A percentile compares a stretch with the other conserved stretches of the same genome.
Conservation (phyloP, 352 stramenopile species). For the Thraustotheca clavata region DNA sequence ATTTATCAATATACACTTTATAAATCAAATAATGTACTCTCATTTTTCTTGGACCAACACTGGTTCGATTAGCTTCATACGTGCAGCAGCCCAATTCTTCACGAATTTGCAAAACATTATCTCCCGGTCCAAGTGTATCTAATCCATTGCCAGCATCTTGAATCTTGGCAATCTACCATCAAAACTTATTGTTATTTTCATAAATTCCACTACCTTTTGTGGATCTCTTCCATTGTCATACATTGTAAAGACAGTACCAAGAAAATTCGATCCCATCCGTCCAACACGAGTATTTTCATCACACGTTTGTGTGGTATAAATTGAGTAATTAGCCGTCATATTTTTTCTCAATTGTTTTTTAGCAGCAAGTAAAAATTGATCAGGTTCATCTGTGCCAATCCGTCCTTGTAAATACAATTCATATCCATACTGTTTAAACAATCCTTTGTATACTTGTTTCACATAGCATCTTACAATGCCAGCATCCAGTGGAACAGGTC, state of each 20-base stretch:
- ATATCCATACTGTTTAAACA: constrained; percentile 85
- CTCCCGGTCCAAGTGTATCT: constrained; percentile 30
- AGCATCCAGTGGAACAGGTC: constrained; percentile 70
- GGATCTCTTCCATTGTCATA: constrained; percentile 84
- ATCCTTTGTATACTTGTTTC: constrained; percentile 76
- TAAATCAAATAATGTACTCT: constrained; percentile 36
- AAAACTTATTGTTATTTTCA: not conserved
- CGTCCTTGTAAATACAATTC: constrained; percentile 77
- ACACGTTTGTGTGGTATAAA: constrained; percentile 77
- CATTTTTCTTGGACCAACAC: constrained; percentile 80
- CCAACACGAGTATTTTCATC: constrained; percentile 61
- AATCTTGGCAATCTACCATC: constrained; percentile 55
- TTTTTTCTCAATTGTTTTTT: constrained; percentile 79
- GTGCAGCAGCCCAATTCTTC: constrained; percentile 79
- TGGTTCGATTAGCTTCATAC: constrained; percentile 82
- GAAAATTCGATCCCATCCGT: constrained; percentile 84
- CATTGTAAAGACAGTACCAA: constrained; percentile 79
- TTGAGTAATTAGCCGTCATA: constrained; percentile 83
- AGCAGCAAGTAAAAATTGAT: constrained; percentile 67
- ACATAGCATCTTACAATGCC: constrained; percentile 85
- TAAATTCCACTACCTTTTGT: constrained; percentile 38
- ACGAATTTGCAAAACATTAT: constrained; percentile 82
- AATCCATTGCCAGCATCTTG: constrained; percentile 70
- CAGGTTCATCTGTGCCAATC: constrained; percentile 74
- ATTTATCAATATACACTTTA: not conserved